Base-by-base conservation (phyloP, 331 rosid species). In the Dryas integrifolia region DNA sequence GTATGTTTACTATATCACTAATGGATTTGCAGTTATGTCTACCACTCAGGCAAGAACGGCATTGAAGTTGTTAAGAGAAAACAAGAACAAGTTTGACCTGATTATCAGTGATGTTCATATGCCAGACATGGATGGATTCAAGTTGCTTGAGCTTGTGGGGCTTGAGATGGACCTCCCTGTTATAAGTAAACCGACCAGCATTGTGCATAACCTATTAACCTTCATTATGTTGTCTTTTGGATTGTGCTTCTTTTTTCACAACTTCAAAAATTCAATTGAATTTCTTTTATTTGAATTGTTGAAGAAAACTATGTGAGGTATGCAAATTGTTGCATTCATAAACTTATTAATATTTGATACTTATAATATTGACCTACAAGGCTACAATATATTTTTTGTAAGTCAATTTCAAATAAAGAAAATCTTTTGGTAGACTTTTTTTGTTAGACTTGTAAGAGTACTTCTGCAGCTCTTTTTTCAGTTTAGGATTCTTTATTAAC, bases 131-230 rank as follows among this genome's bases (percentile, higher is more conserved):
- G 98, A 93, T 82, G 98, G 98, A 74, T 93, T 93, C 74, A 91
- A 93, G 89, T 82, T 93, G 65, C 92, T 93, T 68, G 98, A 93
- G 83, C 94, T 85, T 47, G 90, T 93, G 38, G 99, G 99, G 50
- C 96, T 95, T 66, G 99, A 95, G 80, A 95, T 95, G 99, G 99
- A 92, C 85, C 96, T 95, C 68, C 99, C 99, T 64, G 99, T 95
- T 76, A 92, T 95, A 80, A 95, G 99, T 95, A 75, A 65, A 89
- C 90, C 40, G 12, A 11, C 18, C 39, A 69, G 45, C 64, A 67
- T 50, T 62, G 35, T 80, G 79, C 47, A 18, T 9, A 18, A 8
- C 21, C 21, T 18, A 18, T 18, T 18, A 18, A 18, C 12, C 26
- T 55, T 63, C 43, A 1, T 43, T 24, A 7, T 60, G 44, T 38